These are phyloP conservation scores for Wickerhamomyces chaumierensis DNA, from an alignment of 805 yeast species.

Conservation along the genomic window DNA sequence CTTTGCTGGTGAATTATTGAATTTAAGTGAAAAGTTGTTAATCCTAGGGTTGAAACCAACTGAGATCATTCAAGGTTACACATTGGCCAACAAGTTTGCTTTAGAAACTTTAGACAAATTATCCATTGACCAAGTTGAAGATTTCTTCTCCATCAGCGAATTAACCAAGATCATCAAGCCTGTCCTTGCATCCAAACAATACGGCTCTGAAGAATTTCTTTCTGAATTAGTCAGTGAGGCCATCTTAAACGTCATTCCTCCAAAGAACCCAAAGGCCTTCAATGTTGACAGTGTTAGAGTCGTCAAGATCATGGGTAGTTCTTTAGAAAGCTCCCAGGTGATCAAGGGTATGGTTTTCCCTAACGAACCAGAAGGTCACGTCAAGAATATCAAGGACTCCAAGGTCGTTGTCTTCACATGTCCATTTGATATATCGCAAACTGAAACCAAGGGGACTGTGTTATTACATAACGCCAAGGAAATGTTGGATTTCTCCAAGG, in stretches of 20 bases:
- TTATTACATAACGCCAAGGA: conserved; percentile 91
- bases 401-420: conserved; percentile 89
- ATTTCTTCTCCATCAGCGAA: conserved; percentile 41
- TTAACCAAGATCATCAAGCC: conserved; percentile 69
- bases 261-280: conserved; percentile 48
- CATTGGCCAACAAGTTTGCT: conserved; percentile 72
- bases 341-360: conserved; percentile 97
- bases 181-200: conserved; percentile 88
- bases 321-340: conserved; percentile 63
- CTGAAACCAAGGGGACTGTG: conserved; percentile 98
- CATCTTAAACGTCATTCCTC: conserved; percentile 66
- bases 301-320: conserved; percentile 92
- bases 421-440: conserved; percentile 87
- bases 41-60: conserved; percentile 81
- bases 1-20: conserved; percentile 85
- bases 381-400: conserved; percentile 48
- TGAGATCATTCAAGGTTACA: conserved; percentile 89
- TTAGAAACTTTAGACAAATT: conserved; percentile 55
- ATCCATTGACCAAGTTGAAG: conserved; percentile 49
- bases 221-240: conserved; percentile 79
- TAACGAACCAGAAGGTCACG: conserved; percentile 89
- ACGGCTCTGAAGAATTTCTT: conserved; percentile 73
- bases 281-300: conserved; percentile 92
- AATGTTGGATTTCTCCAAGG: conserved; percentile 91
- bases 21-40: conserved; percentile 75